phyloP scores from a whole-genome alignment of 331 rosid species.

The Pyracantha coccinea region DNA sequence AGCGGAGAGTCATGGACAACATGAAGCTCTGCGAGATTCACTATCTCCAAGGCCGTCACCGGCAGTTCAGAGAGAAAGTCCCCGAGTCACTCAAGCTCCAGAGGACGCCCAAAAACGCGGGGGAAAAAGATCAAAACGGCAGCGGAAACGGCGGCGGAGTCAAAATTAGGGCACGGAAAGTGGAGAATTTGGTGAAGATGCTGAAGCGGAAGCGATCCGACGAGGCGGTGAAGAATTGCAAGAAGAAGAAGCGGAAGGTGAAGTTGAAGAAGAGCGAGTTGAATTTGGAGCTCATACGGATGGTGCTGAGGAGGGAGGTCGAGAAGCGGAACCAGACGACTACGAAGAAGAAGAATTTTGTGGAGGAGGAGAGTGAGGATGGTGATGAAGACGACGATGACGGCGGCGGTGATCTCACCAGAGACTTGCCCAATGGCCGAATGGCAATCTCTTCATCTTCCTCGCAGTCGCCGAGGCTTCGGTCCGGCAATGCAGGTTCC shows the following conservation, averaged over 20 bases:
- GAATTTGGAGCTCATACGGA: conserved; percentile 77
- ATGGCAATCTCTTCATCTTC: conserved; percentile 77
- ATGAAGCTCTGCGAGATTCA: conserved; percentile 92
- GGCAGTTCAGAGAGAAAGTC: conserved; percentile 72
- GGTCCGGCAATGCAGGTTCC: conserved; percentile 51
- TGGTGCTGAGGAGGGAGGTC: conserved; percentile 79
- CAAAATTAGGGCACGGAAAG: conserved; percentile 53
- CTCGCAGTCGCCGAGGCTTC: conserved; percentile 20
- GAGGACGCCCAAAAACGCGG: conserved; percentile 35
- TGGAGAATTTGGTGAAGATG: conserved; percentile 33
- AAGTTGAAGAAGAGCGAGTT: conserved; percentile 40
- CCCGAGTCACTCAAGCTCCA: conserved; percentile 83
- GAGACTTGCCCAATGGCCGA: conserved; percentile 77
- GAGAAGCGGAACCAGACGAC: conserved; percentile 48
- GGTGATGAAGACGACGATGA: conserved; percentile 38
- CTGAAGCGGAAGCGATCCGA: conserved; percentile 46
- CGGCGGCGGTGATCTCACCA: conserved; percentile 43
- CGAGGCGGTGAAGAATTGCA: conserved; percentile 13
- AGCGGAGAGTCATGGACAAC: conserved; percentile 61
- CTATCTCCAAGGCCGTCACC: conserved; percentile 74
- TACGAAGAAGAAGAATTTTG: conserved; percentile 2
- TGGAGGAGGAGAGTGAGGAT: conserved; percentile 25
- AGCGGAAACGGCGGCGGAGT: conserved; percentile 37
- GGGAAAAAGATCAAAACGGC: conserved; percentile 26
- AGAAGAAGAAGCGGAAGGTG: conserved; percentile 33